Percentiles rank a stretch among this genome's conserved stretches.
These are phyloP conservation scores for Lycium ferocissimum DNA, from an alignment of 257 asterid genomes.

Conservation along the genomic window DNA sequence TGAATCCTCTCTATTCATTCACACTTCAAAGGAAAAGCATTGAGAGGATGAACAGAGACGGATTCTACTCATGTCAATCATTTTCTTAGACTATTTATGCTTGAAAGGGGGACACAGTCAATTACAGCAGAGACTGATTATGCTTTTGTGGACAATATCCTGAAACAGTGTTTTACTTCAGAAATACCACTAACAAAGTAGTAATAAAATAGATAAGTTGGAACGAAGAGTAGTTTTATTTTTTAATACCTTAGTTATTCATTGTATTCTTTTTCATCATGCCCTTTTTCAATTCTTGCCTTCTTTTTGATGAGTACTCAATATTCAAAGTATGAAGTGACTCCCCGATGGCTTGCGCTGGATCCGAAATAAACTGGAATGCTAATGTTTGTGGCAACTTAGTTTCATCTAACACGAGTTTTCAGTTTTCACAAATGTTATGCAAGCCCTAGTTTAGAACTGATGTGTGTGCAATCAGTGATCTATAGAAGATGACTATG, in stretches of 20 bases:
- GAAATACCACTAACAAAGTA: neutral
- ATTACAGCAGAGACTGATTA: neutral
- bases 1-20: neutral
- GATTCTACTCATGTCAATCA: neutral
- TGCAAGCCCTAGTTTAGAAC: conserved; percentile 13
- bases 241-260: neutral
- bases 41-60: neutral
- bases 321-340: neutral
- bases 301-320: conserved; percentile 2
- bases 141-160: neutral
- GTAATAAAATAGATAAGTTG: neutral
- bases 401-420: neutral
- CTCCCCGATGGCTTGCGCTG: neutral
- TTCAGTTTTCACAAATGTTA: neutral
- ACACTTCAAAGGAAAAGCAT: neutral
- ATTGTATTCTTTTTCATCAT: conserved; percentile 1
- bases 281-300: neutral
- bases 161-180: neutral
- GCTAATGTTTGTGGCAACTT: neutral
- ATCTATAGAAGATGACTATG: neutral
- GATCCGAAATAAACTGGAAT: conserved; percentile 21
- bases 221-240: neutral
- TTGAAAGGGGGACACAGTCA: neutral
- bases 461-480: conserved; percentile 18
- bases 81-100: neutral